Percentiles rank a stretch among this genome's conserved stretches.
Conservation (phyloP, 2,329 filamentous ascomycete genomes). For the Neopestalotiopsis sp. region DNA sequence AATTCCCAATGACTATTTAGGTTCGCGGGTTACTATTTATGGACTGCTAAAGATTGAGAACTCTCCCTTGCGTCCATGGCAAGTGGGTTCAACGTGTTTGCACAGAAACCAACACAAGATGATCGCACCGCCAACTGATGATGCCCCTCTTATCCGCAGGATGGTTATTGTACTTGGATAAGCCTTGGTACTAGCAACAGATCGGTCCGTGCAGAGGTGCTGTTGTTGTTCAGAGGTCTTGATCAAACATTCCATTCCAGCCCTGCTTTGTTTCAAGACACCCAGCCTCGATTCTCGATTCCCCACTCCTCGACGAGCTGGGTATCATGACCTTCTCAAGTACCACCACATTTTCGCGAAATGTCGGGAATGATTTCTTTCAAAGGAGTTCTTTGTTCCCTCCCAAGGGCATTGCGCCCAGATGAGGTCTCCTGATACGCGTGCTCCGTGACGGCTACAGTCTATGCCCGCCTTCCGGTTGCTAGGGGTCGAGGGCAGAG, state of each 20-base stretch:
- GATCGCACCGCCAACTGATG: background rate
- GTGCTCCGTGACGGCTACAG: constrained; percentile 12
- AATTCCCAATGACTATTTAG: too few relatives aligned
- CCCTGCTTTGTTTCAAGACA: constrained; percentile 17
- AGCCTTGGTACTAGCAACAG: background rate
- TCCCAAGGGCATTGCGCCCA: constrained; percentile 5
- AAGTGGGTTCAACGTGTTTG: constrained; percentile 6
- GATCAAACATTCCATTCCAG: constrained; percentile 17
- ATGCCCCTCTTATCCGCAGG: background rate
- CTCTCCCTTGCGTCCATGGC: background rate
- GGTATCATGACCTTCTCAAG: background rate
- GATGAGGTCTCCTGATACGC: background rate
- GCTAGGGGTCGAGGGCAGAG: background rate
- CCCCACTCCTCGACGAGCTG: constrained; percentile 3
- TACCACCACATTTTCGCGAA: background rate
- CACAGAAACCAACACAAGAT: constrained; percentile 2
- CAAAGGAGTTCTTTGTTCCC: constrained; percentile 16
- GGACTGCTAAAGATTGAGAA: constrained; percentile 9
- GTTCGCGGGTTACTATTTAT: background rate
- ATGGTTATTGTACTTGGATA: background rate
- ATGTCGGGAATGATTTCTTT: constrained; percentile 4
- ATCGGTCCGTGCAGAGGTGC: constrained; percentile 15
- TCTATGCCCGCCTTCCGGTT: background rate
- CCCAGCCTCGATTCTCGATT: background rate
- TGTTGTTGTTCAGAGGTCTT: background rate